These are phyloP conservation scores for Ustilago shanxiensis DNA, from an alignment of 1,284 basidiomycete genomes.

Conservation along the genomic window DNA sequence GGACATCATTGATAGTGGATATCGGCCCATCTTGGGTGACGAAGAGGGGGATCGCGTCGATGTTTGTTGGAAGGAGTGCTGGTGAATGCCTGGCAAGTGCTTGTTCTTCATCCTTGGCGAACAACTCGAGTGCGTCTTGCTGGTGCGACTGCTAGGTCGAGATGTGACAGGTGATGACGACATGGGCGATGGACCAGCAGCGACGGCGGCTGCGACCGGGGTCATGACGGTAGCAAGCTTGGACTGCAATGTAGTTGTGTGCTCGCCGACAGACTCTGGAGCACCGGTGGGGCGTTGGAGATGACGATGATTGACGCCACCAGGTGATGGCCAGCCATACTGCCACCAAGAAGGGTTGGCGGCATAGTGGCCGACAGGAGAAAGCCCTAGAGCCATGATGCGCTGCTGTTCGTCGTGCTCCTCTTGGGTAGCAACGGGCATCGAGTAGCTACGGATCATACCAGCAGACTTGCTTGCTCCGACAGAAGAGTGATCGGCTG, in stretches of 20 bases:
- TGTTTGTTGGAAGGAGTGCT: conserved; percentile 24
- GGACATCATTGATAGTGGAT: conserved; percentile 39
- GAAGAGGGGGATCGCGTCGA: conserved; percentile 30
- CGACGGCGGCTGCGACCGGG: conserved; percentile 5
- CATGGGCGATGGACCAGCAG: conserved; percentile 3
- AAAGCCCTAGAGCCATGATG: conserved; percentile 50
- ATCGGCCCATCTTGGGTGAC: conserved; percentile 39
- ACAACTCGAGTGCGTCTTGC: conserved; percentile 40
- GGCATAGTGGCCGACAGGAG: conserved; percentile 24
- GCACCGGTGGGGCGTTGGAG: conserved; percentile 15
- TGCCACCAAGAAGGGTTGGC: conserved; percentile 50
- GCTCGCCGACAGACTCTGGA: conserved; percentile 21
- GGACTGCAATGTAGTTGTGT: conserved; percentile 26
- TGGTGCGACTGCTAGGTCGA: conserved; percentile 19
- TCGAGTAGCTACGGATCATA: conserved; percentile 60
- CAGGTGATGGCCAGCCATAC: conserved; percentile 50
- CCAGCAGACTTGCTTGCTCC: conserved; percentile 33
- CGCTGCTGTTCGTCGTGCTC: conserved; percentile 59
- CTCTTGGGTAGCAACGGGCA: conserved; percentile 61
- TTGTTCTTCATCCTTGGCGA: conserved; percentile 47
- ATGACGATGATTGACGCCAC: conserved; percentile 42
- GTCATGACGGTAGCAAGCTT: conserved; percentile 30
- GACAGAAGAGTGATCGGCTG: conserved; percentile 19
- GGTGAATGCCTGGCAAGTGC: conserved; percentile 37
- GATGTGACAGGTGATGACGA: conserved; percentile 8